Base-by-base conservation (phyloP, 306 rosid genomes). In the Vigna reflexopilosa region DNA sequence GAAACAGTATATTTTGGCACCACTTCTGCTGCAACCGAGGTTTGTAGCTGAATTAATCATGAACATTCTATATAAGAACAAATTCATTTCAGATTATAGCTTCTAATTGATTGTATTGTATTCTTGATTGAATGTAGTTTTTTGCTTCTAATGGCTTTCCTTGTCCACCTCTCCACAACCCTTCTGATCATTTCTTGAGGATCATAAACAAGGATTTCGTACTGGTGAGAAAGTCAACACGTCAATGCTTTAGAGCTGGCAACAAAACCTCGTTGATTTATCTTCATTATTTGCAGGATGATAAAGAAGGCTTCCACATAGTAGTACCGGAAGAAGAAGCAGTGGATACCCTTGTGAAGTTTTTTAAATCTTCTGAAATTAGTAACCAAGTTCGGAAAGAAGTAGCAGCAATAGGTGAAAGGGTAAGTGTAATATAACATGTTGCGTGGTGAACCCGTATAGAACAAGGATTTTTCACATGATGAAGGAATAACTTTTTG, bases 141-240 rank as follows among this genome's bases (percentile, higher is more conserved):
- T 89, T 85, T 55, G 84, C 84, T 50, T 77, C 87, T 40, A 83
- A 77, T 74, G 88, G 89, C 68, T 89, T 85, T 51, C 91, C 87
- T 1, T 89, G 93, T 24, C 87, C 89, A 57, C 58, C 77, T 10
- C 78, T 83, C 51, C 81, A 82, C 49, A 89, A 87, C 34, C 91
- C 90, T 30, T 80, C 91, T 17, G 93, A 89, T 74, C 93, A 89
- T 74, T 89, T 77, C 72, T 81, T 89, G 16, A 84, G 81, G 75
- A 89, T 83, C 20, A 81, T 87, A 49, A 89, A 89, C 84, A 89
- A 87, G 80, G 89, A 89, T 77, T 89, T 89, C 26, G 81, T 83
- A 49, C 28, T 16, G 66, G 93, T 87, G 74, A 73, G 88, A 62
- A 26, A 17, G 52, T 7, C 38, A n/a, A 42, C 11, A 3, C 54